Conservation (phyloP, 2,329 filamentous ascomycete species). For the Epichloe amarillans region DNA sequence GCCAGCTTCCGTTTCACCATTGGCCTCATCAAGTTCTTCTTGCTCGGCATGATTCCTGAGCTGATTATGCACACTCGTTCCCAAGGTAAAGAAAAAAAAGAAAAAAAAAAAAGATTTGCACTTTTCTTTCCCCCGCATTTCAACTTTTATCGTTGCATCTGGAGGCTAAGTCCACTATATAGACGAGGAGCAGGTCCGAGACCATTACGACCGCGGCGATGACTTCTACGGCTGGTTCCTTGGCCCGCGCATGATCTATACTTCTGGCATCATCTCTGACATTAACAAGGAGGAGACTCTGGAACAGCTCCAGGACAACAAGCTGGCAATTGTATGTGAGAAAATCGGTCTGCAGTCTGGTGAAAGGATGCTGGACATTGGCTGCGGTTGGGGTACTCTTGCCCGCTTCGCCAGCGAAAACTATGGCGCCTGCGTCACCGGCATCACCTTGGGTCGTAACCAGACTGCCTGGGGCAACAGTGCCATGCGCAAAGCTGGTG, state of each 20-base stretch:
- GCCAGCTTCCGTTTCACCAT: constrained; percentile 85
- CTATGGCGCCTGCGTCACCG: constrained; percentile 75
- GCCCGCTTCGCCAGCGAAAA: constrained; percentile 85
- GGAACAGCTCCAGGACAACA: constrained; percentile 96
- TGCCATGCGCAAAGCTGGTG: constrained; percentile 67
- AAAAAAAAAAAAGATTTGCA: no score
- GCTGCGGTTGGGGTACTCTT: constrained; percentile 95
- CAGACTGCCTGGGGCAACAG: constrained; percentile 95
- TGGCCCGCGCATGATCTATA: constrained; percentile 97
- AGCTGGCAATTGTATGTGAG: constrained; percentile 86
- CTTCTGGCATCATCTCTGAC: constrained; percentile 85
- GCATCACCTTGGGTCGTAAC: constrained; percentile 89
- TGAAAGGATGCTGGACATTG: constrained; percentile 82
- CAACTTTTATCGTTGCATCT: no score
- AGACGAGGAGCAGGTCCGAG: constrained; percentile 90
- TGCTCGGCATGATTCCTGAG: constrained; percentile 78
- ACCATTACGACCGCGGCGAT: constrained; percentile 95
- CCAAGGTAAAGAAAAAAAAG: constrained; percentile 38
- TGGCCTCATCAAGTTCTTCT: constrained; percentile 74
- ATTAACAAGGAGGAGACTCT: constrained; percentile 77
- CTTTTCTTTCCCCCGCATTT: no score
- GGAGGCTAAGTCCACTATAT: constrained; percentile 6
- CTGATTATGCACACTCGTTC: constrained; percentile 85
- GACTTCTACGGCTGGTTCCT: constrained; percentile 99
- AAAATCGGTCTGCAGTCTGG: constrained; percentile 77